These are phyloP conservation scores for Anacardium occidentale DNA, from an alignment of 345 rosid species.

Conservation along the genomic window DNA sequence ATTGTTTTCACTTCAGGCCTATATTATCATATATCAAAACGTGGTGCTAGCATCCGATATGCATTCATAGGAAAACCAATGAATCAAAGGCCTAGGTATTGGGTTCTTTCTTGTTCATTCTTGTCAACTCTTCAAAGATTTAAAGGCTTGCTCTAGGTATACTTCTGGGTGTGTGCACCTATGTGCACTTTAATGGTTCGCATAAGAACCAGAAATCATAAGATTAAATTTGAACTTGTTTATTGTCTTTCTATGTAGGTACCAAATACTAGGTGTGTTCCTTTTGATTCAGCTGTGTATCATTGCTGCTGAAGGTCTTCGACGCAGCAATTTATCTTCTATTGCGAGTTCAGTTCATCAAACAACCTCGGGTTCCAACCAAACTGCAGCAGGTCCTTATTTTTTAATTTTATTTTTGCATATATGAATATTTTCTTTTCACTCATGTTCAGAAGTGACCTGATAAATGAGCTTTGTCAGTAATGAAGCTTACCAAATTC, in stretches of 20 bases:
- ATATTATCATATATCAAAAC: slow-evolving; percentile 91
- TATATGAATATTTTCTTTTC: neutral
- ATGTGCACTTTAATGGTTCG: neutral
- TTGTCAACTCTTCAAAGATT: neutral
- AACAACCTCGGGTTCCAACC: slow-evolving; percentile 56
- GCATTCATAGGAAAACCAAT: slow-evolving; percentile 88
- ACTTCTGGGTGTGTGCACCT: neutral
- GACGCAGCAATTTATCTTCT: slow-evolving; percentile 80
- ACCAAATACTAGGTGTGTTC: slow-evolving; percentile 88
- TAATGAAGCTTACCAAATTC: neutral
- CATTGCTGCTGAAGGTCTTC: slow-evolving; percentile 82
- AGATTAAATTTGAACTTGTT: slow-evolving; percentile 17
- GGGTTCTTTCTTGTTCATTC: slow-evolving; percentile 17
- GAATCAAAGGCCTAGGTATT: slow-evolving; percentile 91
- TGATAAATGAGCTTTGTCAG: slow-evolving; percentile 6
- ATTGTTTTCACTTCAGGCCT: slow-evolving; percentile 46
- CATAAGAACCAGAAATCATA: neutral
- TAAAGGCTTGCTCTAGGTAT: neutral
- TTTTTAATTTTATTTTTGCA: neutral
- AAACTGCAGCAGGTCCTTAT: slow-evolving; percentile 54
- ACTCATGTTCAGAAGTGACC: neutral
- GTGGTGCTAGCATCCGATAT: slow-evolving; percentile 78
- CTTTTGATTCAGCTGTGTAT: slow-evolving; percentile 88
- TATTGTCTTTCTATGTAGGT: slow-evolving; percentile 47
- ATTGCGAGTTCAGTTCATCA: slow-evolving; percentile 78